Conservation (phyloP, 2,329 filamentous ascomycete genomes). For the Alternaria brassicicola region DNA sequence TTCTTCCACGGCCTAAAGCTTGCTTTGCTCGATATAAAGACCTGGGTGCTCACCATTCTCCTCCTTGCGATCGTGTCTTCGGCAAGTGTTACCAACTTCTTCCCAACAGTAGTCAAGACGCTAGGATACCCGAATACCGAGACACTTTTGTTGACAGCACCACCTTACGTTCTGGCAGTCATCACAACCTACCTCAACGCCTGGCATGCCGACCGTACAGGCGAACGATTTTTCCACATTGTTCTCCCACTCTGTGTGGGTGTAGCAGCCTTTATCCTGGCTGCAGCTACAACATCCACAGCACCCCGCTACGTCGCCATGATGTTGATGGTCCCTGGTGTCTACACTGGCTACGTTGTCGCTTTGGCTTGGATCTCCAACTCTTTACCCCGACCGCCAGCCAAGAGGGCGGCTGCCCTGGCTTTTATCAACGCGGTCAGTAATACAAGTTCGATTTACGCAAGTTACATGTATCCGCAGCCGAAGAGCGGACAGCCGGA, state of each 20-base stretch:
- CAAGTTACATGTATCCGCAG: conserved; percentile 69
- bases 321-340: conserved; percentile 70
- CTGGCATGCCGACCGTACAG: conserved; percentile 72
- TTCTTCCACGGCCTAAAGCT: conserved; percentile 51
- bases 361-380: conserved; percentile 77
- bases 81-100: conserved; percentile 57
- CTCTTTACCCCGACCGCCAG: conserved; percentile 74
- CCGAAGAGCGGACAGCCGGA: conserved; percentile 41
- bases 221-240: conserved; percentile 74
- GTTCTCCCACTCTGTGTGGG: conserved; percentile 66
- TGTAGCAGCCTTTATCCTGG: conserved; percentile 70
- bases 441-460: conserved; percentile 73
- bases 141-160: conserved; percentile 56
- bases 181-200: conserved; percentile 69
- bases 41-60: conserved; percentile 49
- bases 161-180: conserved; percentile 58
- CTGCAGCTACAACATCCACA: conserved; percentile 64
- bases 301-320: conserved; percentile 72
- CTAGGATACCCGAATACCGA: conserved; percentile 62
- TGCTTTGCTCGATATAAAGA: conserved; percentile 50
- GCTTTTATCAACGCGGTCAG: conserved; percentile 77
- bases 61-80: conserved; percentile 50
- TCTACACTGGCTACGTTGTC: conserved; percentile 68
- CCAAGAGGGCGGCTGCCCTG: conserved; percentile 74
- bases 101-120: conserved; percentile 67